phyloP scores from a whole-genome alignment of 2,329 filamentous ascomycete genomes.

The Keithomyces neogunnii region DNA sequence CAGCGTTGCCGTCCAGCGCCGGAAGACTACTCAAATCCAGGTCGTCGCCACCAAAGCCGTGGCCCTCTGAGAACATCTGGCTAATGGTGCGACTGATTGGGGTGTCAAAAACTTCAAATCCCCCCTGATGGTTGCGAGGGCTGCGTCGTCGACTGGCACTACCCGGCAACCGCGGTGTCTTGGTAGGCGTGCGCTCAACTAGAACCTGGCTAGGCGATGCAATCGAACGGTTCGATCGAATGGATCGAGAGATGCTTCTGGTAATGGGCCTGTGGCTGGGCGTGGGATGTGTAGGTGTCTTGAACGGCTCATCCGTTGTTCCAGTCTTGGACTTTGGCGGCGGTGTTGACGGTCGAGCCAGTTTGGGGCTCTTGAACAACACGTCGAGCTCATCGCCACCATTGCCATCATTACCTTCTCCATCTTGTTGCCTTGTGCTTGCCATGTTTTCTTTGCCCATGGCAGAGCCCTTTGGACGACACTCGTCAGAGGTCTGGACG shows the following conservation, averaged over 20 bases:
- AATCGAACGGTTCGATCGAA: slow-evolving; percentile 36
- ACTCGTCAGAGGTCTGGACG: slow-evolving; percentile 33
- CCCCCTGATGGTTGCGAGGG: slow-evolving; percentile 29
- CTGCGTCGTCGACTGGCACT: slow-evolving; percentile 33
- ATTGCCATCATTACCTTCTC: slow-evolving; percentile 32
- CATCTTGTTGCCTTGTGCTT: slow-evolving; percentile 4
- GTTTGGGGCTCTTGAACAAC: slow-evolving; percentile 55
- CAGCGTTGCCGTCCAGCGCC: slow-evolving; percentile 27
- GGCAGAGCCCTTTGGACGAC: slow-evolving; percentile 16
- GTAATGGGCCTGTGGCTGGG: slow-evolving; percentile 54
- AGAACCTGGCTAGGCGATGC: slow-evolving; percentile 36
- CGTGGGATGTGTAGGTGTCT: slow-evolving; percentile 55
- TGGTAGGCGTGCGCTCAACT: slow-evolving; percentile 40
- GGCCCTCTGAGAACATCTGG: slow-evolving; percentile 52
- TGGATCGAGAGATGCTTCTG: slow-evolving; percentile 49
- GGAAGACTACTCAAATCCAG: slow-evolving; percentile 34
- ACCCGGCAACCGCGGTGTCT: slow-evolving; percentile 27
- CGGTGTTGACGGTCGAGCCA: slow-evolving; percentile 40
- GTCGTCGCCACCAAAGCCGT: slow-evolving; percentile 35
- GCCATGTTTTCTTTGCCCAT: slow-evolving; percentile 38
- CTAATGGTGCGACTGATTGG: slow-evolving; percentile 56
- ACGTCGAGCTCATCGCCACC: slow-evolving; percentile 53
- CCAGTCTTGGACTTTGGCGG: slow-evolving; percentile 35
- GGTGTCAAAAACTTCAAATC: slow-evolving; percentile 37
- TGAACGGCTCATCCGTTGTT: slow-evolving; percentile 39